A percentile compares a stretch with the other conserved stretches of the same genome.
Conservation (phyloP, 805 yeast species). For the Teunomyces stri region DNA sequence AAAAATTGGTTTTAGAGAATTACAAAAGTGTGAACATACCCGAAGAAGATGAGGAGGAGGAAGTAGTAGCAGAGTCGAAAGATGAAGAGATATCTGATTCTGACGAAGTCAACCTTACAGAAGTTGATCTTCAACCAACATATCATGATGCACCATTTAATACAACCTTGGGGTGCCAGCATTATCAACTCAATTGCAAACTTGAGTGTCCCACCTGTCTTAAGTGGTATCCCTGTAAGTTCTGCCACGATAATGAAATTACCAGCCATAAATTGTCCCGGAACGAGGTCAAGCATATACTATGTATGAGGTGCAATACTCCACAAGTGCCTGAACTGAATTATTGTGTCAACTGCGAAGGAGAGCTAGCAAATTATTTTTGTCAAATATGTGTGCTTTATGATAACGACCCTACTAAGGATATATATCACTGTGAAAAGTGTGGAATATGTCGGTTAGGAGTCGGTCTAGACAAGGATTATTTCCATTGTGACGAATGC, state of each 20-base stretch:
- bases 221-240: constrained; percentile 76
- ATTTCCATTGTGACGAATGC: constrained; percentile 87
- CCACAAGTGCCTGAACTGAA: constrained; percentile 72
- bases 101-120: constrained; percentile 48
- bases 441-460: constrained; percentile 95
- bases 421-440: constrained; percentile 86
- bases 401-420: constrained; percentile 75
- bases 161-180: constrained; percentile 70
- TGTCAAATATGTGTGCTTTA: constrained; percentile 77
- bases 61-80: constrained; percentile 1
- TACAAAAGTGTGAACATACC: background rate
- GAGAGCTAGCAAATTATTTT: constrained; percentile 68
- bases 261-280: constrained; percentile 49
- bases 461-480: constrained; percentile 81
- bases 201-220: constrained; percentile 74
- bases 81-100: constrained; percentile 13
- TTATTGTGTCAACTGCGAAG: constrained; percentile 66
- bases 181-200: constrained; percentile 81
- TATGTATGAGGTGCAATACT: constrained; percentile 77
- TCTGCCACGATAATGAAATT: constrained; percentile 74
- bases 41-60: constrained; percentile 7
- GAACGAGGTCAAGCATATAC: constrained; percentile 58
- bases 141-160: constrained; percentile 43
- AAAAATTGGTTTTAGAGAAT: constrained; percentile 16
- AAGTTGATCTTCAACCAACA: constrained; percentile 47